Base-by-base conservation (phyloP, 345 rosid genomes). In the Brassica incana region DNA sequence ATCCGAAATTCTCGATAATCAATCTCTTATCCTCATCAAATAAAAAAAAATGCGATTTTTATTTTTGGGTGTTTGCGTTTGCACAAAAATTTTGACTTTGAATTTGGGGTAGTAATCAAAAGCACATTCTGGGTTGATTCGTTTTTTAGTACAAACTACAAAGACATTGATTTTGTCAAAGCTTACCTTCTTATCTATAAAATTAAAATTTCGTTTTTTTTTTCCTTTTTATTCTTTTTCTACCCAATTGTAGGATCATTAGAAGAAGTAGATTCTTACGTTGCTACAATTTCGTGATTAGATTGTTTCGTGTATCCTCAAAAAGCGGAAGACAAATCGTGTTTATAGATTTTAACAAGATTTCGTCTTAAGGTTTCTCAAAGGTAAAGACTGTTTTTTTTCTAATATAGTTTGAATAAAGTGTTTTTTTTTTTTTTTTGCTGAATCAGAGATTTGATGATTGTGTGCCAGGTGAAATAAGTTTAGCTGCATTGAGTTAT, bases 11-110 rank as follows among this genome's bases (percentile, higher is more conserved):
- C 62, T 77, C 61, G 16, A 72, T 38, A 1, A 8, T 25, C 25
- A 2, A 58, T 18, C 56, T 56, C 62, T 36, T 72, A 33, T 35
- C 38, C 8, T 35, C 52, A 11, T 64, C 16, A 72, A 0, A 3
- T 45, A 29, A 29, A 5, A 18, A 61, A 72, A 72, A 36, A 3
- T 60, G 27, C 18, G 56, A 58, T 56, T 73, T 73, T 70, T 77
- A n/a, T 18, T 35, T 65, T 65, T 18, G 52, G 52, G 29, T 18
- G 14, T 74, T 32, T 40, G 38, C 63, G 75, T 80, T 25, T 60
- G 67, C 79, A 50, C 71, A 71, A 80, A 74, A 48, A 38, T 36
- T 77, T 84, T 84, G 88, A 83, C 89, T 86, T 86, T 80, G 82
- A 79, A 32, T 52, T 54, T 76, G 74, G 89, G 90, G 83, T 86